A percentile compares a stretch with the other conserved stretches of the same genome.
phyloP scores from a whole-genome alignment of 352 stramenopile genomes.

The Aphanomyces stellatus region DNA sequence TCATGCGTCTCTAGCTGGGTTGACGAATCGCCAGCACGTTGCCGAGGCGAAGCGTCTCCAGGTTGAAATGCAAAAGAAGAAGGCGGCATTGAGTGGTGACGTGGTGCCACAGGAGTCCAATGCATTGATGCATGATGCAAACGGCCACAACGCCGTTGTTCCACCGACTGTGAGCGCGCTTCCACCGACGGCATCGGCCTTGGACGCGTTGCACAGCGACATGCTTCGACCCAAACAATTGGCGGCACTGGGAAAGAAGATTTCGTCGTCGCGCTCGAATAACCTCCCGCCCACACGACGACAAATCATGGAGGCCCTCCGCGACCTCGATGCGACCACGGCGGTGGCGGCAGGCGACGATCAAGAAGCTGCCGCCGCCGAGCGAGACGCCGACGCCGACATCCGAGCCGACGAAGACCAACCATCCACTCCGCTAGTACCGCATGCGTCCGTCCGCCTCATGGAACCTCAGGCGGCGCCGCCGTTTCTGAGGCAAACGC shows the following conservation, averaged over 20 bases:
- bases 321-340: conserved; percentile 7
- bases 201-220: not conserved
- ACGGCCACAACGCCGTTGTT: not conserved
- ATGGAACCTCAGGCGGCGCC: too few species aligned
- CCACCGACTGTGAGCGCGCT: not conserved
- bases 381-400: too few species aligned
- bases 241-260: not conserved
- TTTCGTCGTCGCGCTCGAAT: not conserved
- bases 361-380: too few species aligned
- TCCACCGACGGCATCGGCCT: not conserved
- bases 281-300: conserved; percentile 5
- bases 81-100: not conserved
- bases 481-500: too few species aligned
- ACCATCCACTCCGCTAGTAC: too few species aligned
- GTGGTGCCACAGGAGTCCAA: not conserved
- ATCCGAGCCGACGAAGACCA: too few species aligned
- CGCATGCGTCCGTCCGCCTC: too few species aligned
- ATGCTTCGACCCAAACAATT: not conserved
- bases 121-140: not conserved
- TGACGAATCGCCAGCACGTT: conserved; percentile 1
- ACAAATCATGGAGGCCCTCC: conserved; percentile 1
- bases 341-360: too few species aligned
- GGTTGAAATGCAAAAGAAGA: conserved; percentile 8
- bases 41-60: conserved; percentile 9
- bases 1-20: not conserved